Evolutionary conservation across 1,284 basidiomycete genomes (phyloP).

Genomic region (Puccinia hordei): DNA sequence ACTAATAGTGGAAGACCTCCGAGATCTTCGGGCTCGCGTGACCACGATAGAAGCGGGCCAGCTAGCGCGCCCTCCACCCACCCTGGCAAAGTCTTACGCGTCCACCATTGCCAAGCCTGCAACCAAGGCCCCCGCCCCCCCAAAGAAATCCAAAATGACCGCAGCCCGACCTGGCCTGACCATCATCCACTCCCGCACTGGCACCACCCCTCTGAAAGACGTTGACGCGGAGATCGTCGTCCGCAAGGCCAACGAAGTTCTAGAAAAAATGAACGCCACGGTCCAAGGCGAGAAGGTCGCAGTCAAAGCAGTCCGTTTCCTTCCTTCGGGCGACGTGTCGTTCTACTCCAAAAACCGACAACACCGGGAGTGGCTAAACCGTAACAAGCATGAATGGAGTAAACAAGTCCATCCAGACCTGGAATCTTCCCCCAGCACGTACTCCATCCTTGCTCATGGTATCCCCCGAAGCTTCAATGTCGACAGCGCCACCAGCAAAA

Average conservation of each 20-base stretch:
- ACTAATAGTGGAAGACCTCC: too few relatives aligned
- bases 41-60: too few relatives aligned
- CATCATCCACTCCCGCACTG: neutral
- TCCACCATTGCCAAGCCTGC: constrained; percentile 46
- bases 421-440: neutral
- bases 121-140: constrained; percentile 36
- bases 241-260: neutral
- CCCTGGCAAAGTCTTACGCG: neutral
- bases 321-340: neutral
- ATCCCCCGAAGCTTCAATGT: neutral
- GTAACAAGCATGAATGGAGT: neutral
- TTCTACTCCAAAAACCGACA: constrained; percentile 1
- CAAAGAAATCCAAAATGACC: neutral
- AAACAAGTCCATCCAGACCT: neutral
- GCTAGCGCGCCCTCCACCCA: too few relatives aligned
- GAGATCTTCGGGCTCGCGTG: too few relatives aligned
- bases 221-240: neutral
- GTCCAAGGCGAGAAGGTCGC: neutral
- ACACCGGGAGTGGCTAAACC: neutral
- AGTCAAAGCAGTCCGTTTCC: neutral
- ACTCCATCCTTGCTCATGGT: neutral
- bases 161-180: neutral
- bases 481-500: neutral
- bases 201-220: neutral
- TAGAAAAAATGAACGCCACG: neutral